phyloP scores from a whole-genome alignment of 306 rosid species.

The Cicer judaicum region DNA sequence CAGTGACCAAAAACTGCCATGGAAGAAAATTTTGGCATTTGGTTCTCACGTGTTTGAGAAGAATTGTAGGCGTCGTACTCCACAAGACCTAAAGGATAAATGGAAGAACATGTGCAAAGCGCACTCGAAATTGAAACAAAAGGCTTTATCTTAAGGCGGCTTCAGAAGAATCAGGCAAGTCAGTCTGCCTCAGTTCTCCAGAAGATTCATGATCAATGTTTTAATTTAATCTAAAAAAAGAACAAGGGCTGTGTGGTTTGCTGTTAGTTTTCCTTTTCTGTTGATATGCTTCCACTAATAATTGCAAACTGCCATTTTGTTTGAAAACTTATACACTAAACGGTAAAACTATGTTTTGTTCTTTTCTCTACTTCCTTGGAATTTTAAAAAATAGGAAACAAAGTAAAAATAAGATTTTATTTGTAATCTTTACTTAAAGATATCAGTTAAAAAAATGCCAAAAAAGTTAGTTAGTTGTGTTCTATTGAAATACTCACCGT shows the following conservation, averaged over 20 bases:
- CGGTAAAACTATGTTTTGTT: background rate
- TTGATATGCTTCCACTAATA: background rate
- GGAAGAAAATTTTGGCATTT: slow-evolving; percentile 65
- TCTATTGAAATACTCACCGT: no score
- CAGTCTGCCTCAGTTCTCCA: slow-evolving; percentile 7
- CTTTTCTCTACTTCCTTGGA: background rate
- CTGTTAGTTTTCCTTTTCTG: background rate
- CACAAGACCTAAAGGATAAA: slow-evolving; percentile 65
- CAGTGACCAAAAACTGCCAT: slow-evolving; percentile 48
- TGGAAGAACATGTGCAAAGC: slow-evolving; percentile 68
- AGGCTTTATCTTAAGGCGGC: background rate
- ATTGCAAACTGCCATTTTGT: background rate
- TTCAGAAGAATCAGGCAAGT: background rate
- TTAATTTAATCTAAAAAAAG: no score
- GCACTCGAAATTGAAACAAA: slow-evolving; percentile 39
- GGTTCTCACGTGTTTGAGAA: slow-evolving; percentile 58
- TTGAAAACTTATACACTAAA: no score
- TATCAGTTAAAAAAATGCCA: background rate
- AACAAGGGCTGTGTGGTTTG: no score
- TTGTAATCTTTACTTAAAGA: background rate
- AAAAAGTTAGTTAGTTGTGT: no score
- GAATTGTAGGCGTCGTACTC: slow-evolving; percentile 47
- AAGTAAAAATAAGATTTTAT: background rate
- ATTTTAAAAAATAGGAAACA: background rate
- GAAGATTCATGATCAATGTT: background rate